A percentile compares a stretch with the other conserved stretches of the same genome.
Conservation (phyloP, 305 asterid genomes). For the Ilex paraguariensis region DNA sequence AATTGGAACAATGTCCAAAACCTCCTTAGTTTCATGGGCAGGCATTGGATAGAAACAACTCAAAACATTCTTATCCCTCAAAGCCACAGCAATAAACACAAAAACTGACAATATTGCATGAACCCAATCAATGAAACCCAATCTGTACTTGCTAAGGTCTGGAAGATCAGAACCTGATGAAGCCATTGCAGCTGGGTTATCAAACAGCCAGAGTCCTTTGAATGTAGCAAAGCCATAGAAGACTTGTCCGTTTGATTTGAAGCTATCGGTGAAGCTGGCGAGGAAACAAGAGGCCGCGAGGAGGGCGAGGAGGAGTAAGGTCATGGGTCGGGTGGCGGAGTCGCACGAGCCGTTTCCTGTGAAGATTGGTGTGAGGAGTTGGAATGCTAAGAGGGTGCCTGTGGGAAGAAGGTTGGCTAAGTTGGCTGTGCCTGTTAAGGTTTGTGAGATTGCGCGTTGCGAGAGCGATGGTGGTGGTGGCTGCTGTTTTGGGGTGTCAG, state of each 20-base stretch:
- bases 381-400: constrained; percentile 18
- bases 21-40: constrained; percentile 37
- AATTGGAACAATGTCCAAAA: constrained; percentile 48
- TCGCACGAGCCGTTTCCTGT: constrained; percentile 19
- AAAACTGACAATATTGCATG: constrained; percentile 52
- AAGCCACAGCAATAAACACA: constrained; percentile 53
- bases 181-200: constrained; percentile 1
- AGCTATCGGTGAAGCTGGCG: constrained; percentile 21
- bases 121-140: constrained; percentile 35
- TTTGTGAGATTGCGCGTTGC: too few relatives aligned
- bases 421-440: constrained; percentile 7
- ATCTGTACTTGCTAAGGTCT: constrained; percentile 7
- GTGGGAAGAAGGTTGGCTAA: constrained; percentile 24
- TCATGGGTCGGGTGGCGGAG: constrained; percentile 5
- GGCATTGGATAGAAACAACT: constrained; percentile 61
- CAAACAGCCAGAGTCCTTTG: constrained; percentile 14
- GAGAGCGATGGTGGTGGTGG: too few relatives aligned
- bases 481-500: neutral
- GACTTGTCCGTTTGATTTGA: constrained; percentile 3
- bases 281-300: constrained; percentile 12
- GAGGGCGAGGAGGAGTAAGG: constrained; percentile 2
- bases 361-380: constrained; percentile 16
- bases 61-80: constrained; percentile 48
- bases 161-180: neutral
- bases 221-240: constrained; percentile 18